Conservation (phyloP, 75 land plant genomes). For the Adiantum capillusveneris region DNA sequence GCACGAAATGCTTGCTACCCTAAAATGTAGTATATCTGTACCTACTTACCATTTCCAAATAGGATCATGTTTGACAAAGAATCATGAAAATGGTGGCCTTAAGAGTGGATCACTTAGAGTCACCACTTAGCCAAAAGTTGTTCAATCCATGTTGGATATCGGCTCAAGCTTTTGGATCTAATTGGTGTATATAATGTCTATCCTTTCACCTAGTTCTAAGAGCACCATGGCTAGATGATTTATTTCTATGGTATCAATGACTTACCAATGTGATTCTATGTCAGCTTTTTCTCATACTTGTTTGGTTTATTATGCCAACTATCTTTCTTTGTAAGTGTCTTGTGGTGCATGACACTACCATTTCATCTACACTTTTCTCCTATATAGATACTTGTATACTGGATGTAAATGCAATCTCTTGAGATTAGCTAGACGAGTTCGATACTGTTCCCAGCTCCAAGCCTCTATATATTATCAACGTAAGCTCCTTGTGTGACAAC, state of each 20-base stretch:
- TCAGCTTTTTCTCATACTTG: slow-evolving; percentile 56
- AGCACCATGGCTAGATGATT: slow-evolving; percentile 59
- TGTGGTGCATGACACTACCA: slow-evolving; percentile 76
- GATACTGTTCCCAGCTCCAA: slow-evolving; percentile 47
- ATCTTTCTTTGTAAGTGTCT: slow-evolving; percentile 57
- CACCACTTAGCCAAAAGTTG: slow-evolving; percentile 75
- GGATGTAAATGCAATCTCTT: slow-evolving; percentile 47
- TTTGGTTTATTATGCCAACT: slow-evolving; percentile 75
- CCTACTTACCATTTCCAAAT: slow-evolving; percentile 58
- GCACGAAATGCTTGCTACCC: slow-evolving; percentile 61
- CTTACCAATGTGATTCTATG: slow-evolving; percentile 78
- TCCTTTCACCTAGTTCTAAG: slow-evolving; percentile 56
- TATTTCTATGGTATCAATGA: slow-evolving; percentile 63
- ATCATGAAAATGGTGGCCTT: slow-evolving; percentile 59
- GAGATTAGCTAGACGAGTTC: slow-evolving; percentile 78
- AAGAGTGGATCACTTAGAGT: slow-evolving; percentile 58
- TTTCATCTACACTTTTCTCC: slow-evolving; percentile 54
- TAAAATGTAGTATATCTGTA: slow-evolving; percentile 68
- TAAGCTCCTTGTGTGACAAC: no score
- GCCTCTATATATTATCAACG: slow-evolving; percentile 38
- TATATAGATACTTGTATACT: slow-evolving; percentile 65
- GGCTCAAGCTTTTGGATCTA: slow-evolving; percentile 70
- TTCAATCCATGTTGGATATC: slow-evolving; percentile 73
- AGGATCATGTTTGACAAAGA: slow-evolving; percentile 49
- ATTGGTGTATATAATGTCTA: slow-evolving; percentile 63